phyloP scores from a whole-genome alignment of 108 stramenopile genomes.

The Cyclotella atomus region DNA sequence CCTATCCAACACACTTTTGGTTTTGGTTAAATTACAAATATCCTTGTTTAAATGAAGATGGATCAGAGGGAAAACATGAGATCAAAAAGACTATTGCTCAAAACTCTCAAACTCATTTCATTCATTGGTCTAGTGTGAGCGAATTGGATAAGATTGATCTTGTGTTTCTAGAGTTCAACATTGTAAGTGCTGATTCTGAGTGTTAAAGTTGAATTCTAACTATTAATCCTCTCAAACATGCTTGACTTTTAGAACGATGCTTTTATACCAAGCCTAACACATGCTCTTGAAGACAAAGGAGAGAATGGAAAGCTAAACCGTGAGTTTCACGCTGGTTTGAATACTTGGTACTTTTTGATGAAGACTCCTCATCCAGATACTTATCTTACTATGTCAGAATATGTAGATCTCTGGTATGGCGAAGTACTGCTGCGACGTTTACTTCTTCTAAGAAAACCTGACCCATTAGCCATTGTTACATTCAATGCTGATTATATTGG shows the following conservation, averaged over 20 bases:
- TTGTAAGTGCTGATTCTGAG: not conserved
- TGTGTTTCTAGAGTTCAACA: slow-evolving; percentile 39
- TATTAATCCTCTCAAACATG: not conserved
- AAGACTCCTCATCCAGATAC: not conserved
- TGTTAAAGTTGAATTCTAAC: not conserved
- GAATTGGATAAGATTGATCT: slow-evolving; percentile 19
- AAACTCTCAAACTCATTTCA: slow-evolving; percentile 19
- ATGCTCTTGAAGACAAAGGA: slow-evolving; percentile 35
- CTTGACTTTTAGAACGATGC: slow-evolving; percentile 15
- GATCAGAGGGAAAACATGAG: slow-evolving; percentile 4
- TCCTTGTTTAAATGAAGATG: not conserved
- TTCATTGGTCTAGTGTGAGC: slow-evolving; percentile 7
- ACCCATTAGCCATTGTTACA: slow-evolving; percentile 39
- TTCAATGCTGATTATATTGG: slow-evolving; percentile 47
- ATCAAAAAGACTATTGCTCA: slow-evolving; percentile 6
- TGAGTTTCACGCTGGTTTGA: not conserved
- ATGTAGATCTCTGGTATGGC: slow-evolving; percentile 12
- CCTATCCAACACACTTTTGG: slow-evolving; percentile 33
- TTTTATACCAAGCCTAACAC: slow-evolving; percentile 19
- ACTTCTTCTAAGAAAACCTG: slow-evolving; percentile 37
- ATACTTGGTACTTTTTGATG: not conserved
- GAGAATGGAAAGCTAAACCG: not conserved
- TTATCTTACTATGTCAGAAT: not conserved
- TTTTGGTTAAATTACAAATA: slow-evolving; percentile 37
- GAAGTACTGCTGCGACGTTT: slow-evolving; percentile 29